Evolutionary conservation across 1,284 basidiomycete genomes (phyloP).

Genomic region (Schizophyllum amplum): DNA sequence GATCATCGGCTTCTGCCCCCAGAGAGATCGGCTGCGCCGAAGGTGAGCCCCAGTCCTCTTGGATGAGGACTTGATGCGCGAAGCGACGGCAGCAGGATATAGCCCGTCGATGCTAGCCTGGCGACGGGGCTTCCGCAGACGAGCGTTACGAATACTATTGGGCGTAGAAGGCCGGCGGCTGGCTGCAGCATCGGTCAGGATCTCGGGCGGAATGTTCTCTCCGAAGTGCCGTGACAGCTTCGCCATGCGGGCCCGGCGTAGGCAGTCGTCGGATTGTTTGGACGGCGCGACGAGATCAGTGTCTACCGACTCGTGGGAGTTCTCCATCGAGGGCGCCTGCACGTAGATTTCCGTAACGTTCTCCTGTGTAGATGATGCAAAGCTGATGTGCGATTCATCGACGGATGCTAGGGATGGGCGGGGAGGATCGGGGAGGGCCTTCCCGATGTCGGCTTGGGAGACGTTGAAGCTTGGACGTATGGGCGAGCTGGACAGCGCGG

Average conservation of each 20-base stretch:
- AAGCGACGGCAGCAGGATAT: background rate
- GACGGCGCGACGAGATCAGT: background rate
- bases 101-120: background rate
- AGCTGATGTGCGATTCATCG: background rate
- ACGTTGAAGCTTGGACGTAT: background rate
- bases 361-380: background rate
- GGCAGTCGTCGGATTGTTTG: constrained; percentile 9
- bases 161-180: background rate
- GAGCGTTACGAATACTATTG: background rate
- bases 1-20: constrained; percentile 4
- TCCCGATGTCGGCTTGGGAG: background rate
- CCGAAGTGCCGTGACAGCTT: constrained; percentile 34
- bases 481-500: background rate
- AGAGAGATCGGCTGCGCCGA: constrained; percentile 16
- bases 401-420: background rate
- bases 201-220: constrained; percentile 30
- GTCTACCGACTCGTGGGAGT: background rate
- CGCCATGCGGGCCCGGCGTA: constrained; percentile 26
- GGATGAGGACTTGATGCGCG: constrained; percentile 6
- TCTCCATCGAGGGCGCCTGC: background rate
- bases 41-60: constrained; percentile 1
- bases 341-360: background rate
- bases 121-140: background rate
- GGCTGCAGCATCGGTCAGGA: constrained; percentile 15
- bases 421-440: background rate